Conservation (phyloP, 805 yeast species). For the Metschnikowia aberdeeniae region DNA sequence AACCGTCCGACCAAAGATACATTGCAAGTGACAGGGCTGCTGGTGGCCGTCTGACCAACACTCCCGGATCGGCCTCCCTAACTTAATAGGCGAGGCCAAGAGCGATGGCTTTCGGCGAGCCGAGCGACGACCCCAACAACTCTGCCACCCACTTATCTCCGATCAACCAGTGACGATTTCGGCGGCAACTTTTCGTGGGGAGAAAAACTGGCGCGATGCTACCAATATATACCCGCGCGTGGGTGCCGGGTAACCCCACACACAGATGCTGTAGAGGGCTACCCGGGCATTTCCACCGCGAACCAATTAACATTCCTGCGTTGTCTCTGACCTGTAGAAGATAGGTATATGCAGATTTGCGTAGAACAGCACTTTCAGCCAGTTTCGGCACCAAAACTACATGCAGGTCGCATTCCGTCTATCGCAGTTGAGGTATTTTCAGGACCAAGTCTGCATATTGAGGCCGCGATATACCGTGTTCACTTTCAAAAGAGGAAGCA, state of each 20-base stretch:
- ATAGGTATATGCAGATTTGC: too few relatives aligned
- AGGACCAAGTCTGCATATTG: too few relatives aligned
- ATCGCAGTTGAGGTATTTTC: too few relatives aligned
- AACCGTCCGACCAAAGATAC: conserved; percentile 18
- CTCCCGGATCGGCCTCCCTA: conserved; percentile 29
- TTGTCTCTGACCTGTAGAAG: too few relatives aligned
- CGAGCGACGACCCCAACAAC: conserved; percentile 17
- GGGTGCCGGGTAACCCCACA: conserved; percentile 14
- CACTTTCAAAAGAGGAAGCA: too few relatives aligned
- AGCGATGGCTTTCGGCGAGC: conserved; percentile 20
- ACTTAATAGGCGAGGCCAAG: conserved; percentile 36
- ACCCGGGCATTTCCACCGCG: too few relatives aligned
- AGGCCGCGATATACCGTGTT: too few relatives aligned
- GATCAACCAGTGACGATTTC: conserved; percentile 25
- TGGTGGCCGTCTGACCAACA: conserved; percentile 11
- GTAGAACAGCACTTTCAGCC: too few relatives aligned
- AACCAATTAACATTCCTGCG: too few relatives aligned
- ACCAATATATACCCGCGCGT: conserved; percentile 2
- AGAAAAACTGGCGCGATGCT: conserved; percentile 6
- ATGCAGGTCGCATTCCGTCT: too few relatives aligned
- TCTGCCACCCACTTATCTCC: conserved; percentile 19
- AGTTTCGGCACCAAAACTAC: too few relatives aligned
- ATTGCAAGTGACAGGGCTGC: conserved; percentile 10
- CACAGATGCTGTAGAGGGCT: too few relatives aligned
- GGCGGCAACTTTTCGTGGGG: conserved; percentile 40